Conservation (phyloP, 2,329 filamentous ascomycete species). For the Diplodia seriata region DNA sequence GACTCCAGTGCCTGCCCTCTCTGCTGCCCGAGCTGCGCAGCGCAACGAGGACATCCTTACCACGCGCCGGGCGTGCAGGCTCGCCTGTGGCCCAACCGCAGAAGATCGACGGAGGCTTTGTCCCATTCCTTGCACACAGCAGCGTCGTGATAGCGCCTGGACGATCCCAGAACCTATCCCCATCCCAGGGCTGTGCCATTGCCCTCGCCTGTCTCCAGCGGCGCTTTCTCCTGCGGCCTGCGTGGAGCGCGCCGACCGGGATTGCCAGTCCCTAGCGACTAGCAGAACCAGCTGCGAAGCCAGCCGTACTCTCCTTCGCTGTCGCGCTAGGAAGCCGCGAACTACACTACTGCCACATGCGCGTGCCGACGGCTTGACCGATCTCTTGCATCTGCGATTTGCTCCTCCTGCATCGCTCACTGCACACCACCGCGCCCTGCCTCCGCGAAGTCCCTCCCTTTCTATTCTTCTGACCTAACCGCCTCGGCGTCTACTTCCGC, state of each 20-base stretch:
- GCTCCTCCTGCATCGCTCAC: not conserved
- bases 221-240: slow-evolving; percentile 1
- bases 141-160: slow-evolving; percentile 4
- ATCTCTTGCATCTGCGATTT: slow-evolving; percentile 26
- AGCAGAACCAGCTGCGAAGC: slow-evolving; percentile 9
- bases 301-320: slow-evolving; percentile 9
- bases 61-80: not conserved
- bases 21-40: slow-evolving; percentile 13
- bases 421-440: slow-evolving; percentile 2
- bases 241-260: slow-evolving; percentile 15
- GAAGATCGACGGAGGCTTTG: slow-evolving; percentile 18
- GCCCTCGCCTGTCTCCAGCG: slow-evolving; percentile 15
- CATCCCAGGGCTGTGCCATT: slow-evolving; percentile 13
- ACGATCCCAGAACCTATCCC: not conserved
- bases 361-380: slow-evolving; percentile 14
- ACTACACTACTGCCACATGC: slow-evolving; percentile 20
- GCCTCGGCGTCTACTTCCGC: slow-evolving; percentile 1
- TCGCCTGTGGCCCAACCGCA: not conserved
- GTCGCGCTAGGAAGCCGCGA: slow-evolving; percentile 5
- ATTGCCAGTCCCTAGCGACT: not conserved
- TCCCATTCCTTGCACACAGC: slow-evolving; percentile 15
- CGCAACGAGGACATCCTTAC: slow-evolving; percentile 13
- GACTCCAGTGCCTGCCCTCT: not conserved
- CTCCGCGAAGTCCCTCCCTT: not conserved
- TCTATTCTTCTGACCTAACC: not conserved